A percentile compares a stretch with the other conserved stretches of the same genome.
These are phyloP conservation scores for Botrytis pseudocinerea DNA, from an alignment of 2,329 filamentous ascomycete species.

Conservation along the genomic window DNA sequence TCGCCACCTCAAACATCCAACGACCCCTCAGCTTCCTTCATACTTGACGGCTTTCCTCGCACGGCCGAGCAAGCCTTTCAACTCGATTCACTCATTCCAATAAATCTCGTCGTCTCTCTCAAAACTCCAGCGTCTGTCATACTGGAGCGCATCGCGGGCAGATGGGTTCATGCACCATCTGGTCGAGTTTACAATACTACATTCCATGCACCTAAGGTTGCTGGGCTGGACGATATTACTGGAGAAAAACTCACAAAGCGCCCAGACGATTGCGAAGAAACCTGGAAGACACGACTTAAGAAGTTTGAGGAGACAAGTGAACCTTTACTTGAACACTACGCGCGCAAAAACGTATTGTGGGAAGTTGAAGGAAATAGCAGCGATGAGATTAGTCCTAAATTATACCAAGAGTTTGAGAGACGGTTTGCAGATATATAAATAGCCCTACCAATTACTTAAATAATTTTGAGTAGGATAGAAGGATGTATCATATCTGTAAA, in stretches of 20 bases:
- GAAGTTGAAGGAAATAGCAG: constrained; percentile 86
- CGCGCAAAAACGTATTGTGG: constrained; percentile 78
- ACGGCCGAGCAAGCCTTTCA: constrained; percentile 77
- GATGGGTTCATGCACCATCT: constrained; percentile 90
- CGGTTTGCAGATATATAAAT: constrained; percentile 56
- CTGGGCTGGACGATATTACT: constrained; percentile 84
- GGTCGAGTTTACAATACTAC: constrained; percentile 93
- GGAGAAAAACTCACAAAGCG: constrained; percentile 82
- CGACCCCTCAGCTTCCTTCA: constrained; percentile 79
- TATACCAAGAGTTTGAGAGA: constrained; percentile 78
- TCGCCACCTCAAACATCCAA: constrained; percentile 55
- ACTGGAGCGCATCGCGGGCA: constrained; percentile 82
- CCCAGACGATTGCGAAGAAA: constrained; percentile 81
- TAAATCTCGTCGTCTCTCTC: constrained; percentile 89
- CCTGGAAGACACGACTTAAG: constrained; percentile 76
- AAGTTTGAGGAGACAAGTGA: constrained; percentile 87
- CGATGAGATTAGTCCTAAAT: constrained; percentile 91
- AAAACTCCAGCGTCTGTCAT: constrained; percentile 85
- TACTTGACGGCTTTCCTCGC: constrained; percentile 94
- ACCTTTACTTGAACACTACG: constrained; percentile 86
- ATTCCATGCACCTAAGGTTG: constrained; percentile 81
- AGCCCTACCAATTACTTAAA: background rate
- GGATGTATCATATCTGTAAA: constrained; percentile 8
- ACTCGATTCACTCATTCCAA: constrained; percentile 81
- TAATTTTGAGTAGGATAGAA: constrained; percentile 2